Evolutionary conservation across 495 filamentous ascomycete species (phyloP), one percentile per base, ranked within the genome.

Genomic region (Platismatia glauca): DNA sequence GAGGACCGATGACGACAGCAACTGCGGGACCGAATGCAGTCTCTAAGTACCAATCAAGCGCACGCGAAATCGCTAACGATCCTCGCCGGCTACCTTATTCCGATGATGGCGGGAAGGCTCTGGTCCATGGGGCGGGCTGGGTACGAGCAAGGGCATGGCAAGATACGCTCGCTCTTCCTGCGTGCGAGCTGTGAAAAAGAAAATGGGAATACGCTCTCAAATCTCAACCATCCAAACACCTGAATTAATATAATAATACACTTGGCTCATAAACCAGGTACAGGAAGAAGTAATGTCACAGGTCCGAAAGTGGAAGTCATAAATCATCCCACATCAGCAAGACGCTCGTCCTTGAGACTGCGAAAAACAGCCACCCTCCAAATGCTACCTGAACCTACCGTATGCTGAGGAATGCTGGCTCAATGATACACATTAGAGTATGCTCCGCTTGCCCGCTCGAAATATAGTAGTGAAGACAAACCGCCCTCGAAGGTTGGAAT

Each of bases 1-100:
- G 1, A 56, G 31, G 13, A 37, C 20, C 34, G n/a, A 62, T 62
- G 52, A 62, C 52, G 53, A 62, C 53, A 57, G 53, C 33, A 37
- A 31, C 18, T 31, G 58, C 58, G 58, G 58, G 39, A 46, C 22
- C 22, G 0, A 58, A 29, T 27, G 15, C 13, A 24, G 6, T 24
- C 13, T 39, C 12, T 55, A n/a, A 44, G n/a, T n/a, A n/a, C n/a
- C n/a, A n/a, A n/a, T n/a, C n/a, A n/a, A n/a, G n/a, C n/a, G n/a
- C n/a, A n/a, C n/a, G n/a, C n/a, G n/a, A n/a, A n/a, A n/a, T n/a
- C n/a, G n/a, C n/a, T n/a, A n/a, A n/a, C n/a, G n/a, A n/a, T n/a
- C n/a, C n/a, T n/a, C n/a, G n/a, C n/a, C n/a, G n/a, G n/a, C n/a
- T n/a, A n/a, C n/a, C n/a, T n/a, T n/a, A n/a, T n/a, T n/a, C n/a